Percentiles rank a stretch among this genome's conserved stretches.
phyloP scores from a whole-genome alignment of 805 yeast genomes.

The Wickerhamomyces tratensis region DNA sequence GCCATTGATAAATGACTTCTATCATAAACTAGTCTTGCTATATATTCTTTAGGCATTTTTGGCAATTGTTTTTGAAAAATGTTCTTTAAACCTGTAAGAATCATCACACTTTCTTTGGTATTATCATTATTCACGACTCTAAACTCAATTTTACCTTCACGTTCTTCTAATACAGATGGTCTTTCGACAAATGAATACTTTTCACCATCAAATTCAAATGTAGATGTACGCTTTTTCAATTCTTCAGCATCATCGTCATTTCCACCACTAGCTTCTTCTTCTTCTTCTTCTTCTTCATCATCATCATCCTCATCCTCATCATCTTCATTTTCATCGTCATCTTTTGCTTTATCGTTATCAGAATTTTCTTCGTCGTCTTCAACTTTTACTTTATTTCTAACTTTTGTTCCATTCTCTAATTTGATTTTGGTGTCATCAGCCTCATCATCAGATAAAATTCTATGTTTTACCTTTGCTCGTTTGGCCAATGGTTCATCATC shows the following conservation, averaged over 20 bases:
- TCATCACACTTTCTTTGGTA: slow-evolving; percentile 77
- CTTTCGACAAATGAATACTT: slow-evolving; percentile 80
- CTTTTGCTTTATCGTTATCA: slow-evolving; percentile 14
- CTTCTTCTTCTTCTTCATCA: slow-evolving; percentile 13
- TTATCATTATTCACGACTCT: slow-evolving; percentile 96
- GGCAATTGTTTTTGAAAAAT: slow-evolving; percentile 97
- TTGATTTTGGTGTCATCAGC: slow-evolving; percentile 12
- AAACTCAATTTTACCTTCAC: slow-evolving; percentile 88
- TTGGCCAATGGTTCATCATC: slow-evolving; percentile 21
- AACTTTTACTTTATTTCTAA: slow-evolving; percentile 8
- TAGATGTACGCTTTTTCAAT: slow-evolving; percentile 27
- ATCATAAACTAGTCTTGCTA: slow-evolving; percentile 89
- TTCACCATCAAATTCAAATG: slow-evolving; percentile 55
- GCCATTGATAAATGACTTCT: slow-evolving; percentile 94
- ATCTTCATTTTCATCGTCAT: slow-evolving; percentile 18
- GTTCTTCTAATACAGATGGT: slow-evolving; percentile 90
- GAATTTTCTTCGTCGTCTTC: slow-evolving; percentile 7
- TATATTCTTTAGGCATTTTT: slow-evolving; percentile 97
- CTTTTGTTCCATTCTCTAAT: slow-evolving; percentile 1
- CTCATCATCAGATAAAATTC: slow-evolving; percentile 13
- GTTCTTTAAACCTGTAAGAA: slow-evolving; percentile 88
- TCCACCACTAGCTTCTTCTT: slow-evolving; percentile 15
- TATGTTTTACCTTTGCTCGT: slow-evolving; percentile 9
- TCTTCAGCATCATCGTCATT: slow-evolving; percentile 22
- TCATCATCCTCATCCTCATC: slow-evolving; percentile 15